These are phyloP conservation scores for Celoporthe dispersa DNA, from an alignment of 2,329 filamentous ascomycete genomes.

Conservation along the genomic window DNA sequence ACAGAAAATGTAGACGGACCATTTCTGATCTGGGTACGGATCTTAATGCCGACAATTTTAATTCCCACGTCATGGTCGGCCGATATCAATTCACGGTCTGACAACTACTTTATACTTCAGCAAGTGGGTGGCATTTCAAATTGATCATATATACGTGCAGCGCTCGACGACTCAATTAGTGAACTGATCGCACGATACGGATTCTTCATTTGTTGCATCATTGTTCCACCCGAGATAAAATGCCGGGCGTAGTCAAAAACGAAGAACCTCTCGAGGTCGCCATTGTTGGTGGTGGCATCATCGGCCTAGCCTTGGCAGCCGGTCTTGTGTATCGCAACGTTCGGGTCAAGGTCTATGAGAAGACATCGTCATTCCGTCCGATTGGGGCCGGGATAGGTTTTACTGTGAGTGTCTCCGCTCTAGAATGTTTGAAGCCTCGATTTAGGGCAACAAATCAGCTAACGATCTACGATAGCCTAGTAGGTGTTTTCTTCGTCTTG, in stretches of 20 bases:
- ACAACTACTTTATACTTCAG: background rate
- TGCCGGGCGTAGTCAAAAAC: background rate
- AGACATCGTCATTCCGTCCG: conserved; percentile 20
- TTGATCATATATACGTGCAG: background rate
- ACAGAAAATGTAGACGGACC: background rate
- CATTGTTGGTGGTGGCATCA: conserved; percentile 21
- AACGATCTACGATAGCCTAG: background rate
- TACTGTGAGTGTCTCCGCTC: conserved; percentile 40
- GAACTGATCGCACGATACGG: background rate
- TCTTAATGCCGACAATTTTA: background rate
- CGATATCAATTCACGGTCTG: background rate
- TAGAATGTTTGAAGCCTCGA: conserved; percentile 36
- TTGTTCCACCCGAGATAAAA: background rate
- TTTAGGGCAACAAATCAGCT: background rate
- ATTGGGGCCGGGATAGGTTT: conserved; percentile 34
- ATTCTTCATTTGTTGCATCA: no score
- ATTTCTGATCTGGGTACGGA: background rate
- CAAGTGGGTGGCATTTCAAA: background rate
- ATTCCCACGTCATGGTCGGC: background rate
- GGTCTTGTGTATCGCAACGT: conserved; percentile 39
- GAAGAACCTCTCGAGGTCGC: conserved; percentile 10
- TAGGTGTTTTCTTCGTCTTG: background rate
- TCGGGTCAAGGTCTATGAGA: conserved; percentile 28
- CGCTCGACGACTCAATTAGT: background rate
- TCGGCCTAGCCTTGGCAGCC: conserved; percentile 41